Conservation (phyloP, 176 grass and related monocot species). For the Pontederia paniculata region DNA sequence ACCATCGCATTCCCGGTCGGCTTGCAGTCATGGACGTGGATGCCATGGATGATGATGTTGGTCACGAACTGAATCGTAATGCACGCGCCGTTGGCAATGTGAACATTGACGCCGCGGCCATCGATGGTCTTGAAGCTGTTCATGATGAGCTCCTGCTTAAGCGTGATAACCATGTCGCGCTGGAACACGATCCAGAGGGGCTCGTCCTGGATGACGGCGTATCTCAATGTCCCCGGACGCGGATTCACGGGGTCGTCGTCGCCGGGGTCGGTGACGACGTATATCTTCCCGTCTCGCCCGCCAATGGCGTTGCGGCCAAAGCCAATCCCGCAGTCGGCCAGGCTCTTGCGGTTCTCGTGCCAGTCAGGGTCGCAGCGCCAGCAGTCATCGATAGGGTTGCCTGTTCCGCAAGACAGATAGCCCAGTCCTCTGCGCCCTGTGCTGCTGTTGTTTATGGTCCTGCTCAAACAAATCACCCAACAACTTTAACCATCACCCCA, state of each 20-base stretch:
- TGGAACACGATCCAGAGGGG: slow-evolving; percentile 2
- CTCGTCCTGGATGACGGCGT: not conserved
- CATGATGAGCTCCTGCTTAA: slow-evolving; percentile 6
- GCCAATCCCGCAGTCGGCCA: not conserved
- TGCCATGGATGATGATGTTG: slow-evolving; percentile 6
- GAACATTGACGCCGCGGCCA: not conserved
- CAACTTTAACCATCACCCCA: not conserved
- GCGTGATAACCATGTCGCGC: slow-evolving; percentile 8
- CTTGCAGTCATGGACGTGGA: not conserved
- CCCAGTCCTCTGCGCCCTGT: not conserved
- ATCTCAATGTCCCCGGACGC: not conserved
- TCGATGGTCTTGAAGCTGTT: slow-evolving; percentile 6
- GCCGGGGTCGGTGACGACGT: not conserved
- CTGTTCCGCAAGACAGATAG: not conserved
- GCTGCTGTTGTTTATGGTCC: not conserved
- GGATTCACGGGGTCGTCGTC: not conserved
- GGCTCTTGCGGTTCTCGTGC: not conserved
- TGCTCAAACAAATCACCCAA: not conserved
- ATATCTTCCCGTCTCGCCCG: not conserved
- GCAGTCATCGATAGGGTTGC: slow-evolving; percentile 7
- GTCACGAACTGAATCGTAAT: not conserved
- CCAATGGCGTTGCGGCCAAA: not conserved
- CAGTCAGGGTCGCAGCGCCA: not conserved
- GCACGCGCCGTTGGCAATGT: not conserved
- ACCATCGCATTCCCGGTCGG: not conserved